phyloP scores from a whole-genome alignment of 2,329 filamentous ascomycete species.

The Pseudogymnoascus pannorum region DNA sequence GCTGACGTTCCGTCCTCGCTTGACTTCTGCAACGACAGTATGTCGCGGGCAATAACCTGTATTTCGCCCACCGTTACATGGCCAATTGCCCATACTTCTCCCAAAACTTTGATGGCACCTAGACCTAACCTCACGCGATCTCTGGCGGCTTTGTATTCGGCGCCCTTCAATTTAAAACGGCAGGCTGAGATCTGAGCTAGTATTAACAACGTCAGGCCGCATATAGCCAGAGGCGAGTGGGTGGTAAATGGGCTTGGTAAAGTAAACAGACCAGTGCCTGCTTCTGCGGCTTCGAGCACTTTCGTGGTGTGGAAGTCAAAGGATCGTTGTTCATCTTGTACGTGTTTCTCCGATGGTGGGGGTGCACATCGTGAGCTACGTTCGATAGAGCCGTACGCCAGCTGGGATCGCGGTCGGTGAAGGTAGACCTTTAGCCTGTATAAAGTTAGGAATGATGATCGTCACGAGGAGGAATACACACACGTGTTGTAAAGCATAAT shows the following conservation, averaged over 20 bases:
- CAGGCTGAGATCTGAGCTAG: background rate
- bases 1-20: background rate
- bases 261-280: background rate
- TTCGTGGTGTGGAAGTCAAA: constrained; percentile 2
- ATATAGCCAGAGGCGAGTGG: background rate
- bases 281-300: constrained; percentile 2
- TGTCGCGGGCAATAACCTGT: background rate
- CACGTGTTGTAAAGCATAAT: constrained; percentile 32
- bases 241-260: background rate
- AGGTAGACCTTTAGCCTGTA: constrained; percentile 20
- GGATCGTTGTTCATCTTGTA: background rate
- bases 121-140: constrained; percentile 5
- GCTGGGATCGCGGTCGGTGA: constrained; percentile 22
- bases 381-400: constrained; percentile 20
- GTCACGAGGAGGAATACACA: constrained; percentile 14
- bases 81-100: background rate
- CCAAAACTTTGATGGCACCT: background rate
- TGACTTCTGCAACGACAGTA: background rate
- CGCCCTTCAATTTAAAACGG: constrained; percentile 1
- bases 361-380: constrained; percentile 17
- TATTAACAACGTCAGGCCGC: background rate
- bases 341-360: constrained; percentile 11
- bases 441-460: background rate
- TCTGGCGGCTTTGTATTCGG: background rate
- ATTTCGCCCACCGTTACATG: background rate